Conservation (phyloP, 106 monocot species). For the Gastrodia elata region DNA sequence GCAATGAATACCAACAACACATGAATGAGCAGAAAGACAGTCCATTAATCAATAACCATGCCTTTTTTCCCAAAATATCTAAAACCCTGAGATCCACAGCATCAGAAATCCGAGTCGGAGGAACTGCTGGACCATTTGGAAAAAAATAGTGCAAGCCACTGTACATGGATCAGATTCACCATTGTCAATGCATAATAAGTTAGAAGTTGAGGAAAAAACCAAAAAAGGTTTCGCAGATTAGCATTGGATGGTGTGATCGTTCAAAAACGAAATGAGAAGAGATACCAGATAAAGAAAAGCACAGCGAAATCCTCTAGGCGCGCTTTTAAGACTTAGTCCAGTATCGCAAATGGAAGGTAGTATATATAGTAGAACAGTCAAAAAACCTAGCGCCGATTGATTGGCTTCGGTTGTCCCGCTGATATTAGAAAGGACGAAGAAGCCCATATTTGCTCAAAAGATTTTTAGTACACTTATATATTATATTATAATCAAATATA, state of each 20-base stretch:
- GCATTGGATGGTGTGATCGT: background rate
- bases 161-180: background rate
- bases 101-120: background rate
- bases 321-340: background rate
- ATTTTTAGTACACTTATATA: no score
- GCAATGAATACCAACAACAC: background rate
- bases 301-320: background rate
- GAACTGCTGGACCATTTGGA: background rate
- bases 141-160: background rate
- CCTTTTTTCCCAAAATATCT: background rate
- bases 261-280: background rate
- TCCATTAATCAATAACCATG: conserved; percentile 1
- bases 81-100: background rate
- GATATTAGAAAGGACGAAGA: no score
- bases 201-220: background rate
- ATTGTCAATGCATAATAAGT: background rate
- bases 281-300: background rate
- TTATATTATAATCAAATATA: no score
- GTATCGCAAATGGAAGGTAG: background rate
- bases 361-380: no score
- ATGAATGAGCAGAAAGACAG: conserved; percentile 3
- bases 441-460: no score
- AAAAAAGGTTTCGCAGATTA: background rate
- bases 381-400: no score
- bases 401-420: no score